phyloP scores from a whole-genome alignment of 2,329 filamentous ascomycete species.

The Xylaria sp. region DNA sequence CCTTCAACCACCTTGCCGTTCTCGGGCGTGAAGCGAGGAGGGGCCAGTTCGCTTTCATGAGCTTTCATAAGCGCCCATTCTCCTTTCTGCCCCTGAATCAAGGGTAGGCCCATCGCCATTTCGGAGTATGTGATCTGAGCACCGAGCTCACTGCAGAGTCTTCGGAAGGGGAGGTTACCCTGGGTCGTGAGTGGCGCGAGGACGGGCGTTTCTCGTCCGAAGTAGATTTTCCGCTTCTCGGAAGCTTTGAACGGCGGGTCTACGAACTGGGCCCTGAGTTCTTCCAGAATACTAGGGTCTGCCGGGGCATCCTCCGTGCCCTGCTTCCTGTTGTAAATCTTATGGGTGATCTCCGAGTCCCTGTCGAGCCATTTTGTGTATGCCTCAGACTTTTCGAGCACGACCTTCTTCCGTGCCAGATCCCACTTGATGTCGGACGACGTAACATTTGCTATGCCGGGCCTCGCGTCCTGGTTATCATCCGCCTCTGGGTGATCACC shows the following conservation, averaged over 20 bases:
- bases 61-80: constrained; percentile 97
- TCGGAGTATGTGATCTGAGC: constrained; percentile 96
- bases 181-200: constrained; percentile 97
- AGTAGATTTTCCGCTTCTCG: constrained; percentile 94
- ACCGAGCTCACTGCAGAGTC: constrained; percentile 88
- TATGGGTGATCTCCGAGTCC: constrained; percentile 63
- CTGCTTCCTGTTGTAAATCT: constrained; percentile 58
- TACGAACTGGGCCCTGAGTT: constrained; percentile 82
- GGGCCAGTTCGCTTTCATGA: constrained; percentile 81
- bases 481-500: constrained; percentile 57
- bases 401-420: constrained; percentile 76
- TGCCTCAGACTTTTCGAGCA: constrained; percentile 77
- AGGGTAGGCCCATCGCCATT: constrained; percentile 92
- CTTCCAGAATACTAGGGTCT: constrained; percentile 58
- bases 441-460: constrained; percentile 80
- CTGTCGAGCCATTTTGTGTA: constrained; percentile 83
- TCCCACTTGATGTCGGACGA: constrained; percentile 76
- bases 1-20: constrained; percentile 69
- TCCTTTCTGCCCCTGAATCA: constrained; percentile 87
- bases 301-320: constrained; percentile 56
- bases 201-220: constrained; percentile 90
- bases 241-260: constrained; percentile 90
- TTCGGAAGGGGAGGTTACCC: constrained; percentile 93
- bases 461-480: constrained; percentile 58
- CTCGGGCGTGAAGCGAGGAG: constrained; percentile 73